phyloP scores from a whole-genome alignment of 139 green algal genomes.

The Auxenochlorella pyrenoidosa region DNA sequence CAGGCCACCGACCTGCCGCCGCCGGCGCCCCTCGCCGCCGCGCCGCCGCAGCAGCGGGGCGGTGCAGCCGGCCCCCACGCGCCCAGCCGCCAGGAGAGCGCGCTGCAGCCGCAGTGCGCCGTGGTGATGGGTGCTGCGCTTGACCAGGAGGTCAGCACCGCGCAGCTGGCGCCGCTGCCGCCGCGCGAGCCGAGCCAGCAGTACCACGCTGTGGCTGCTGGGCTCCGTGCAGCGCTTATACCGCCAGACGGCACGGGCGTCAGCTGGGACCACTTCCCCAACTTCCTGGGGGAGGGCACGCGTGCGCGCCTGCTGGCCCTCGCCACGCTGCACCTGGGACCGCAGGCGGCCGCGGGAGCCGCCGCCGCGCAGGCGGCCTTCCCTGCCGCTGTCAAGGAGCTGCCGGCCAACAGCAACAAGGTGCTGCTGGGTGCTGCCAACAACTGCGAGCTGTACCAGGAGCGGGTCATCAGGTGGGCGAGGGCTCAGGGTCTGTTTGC shows the following conservation, averaged over 20 bases:
- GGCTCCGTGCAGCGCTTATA: not conserved
- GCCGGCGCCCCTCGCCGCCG: not conserved
- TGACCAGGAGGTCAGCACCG: slow-evolving; percentile 8
- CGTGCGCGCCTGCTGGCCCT: slow-evolving; percentile 27
- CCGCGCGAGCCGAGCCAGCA: not conserved
- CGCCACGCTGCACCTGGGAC: slow-evolving; percentile 38
- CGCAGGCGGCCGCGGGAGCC: not conserved
- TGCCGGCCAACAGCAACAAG: slow-evolving; percentile 40
- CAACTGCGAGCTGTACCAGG: slow-evolving; percentile 50
- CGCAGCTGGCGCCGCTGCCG: not conserved
- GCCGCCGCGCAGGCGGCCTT: not conserved
- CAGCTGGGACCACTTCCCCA: slow-evolving; percentile 36
- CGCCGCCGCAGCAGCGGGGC: not conserved
- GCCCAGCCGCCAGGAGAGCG: slow-evolving; percentile 6
- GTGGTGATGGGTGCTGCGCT: slow-evolving; percentile 2
- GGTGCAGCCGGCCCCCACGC: not conserved
- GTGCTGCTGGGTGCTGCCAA: slow-evolving; percentile 41
- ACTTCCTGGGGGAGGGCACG: slow-evolving; percentile 41
- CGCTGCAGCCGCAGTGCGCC: slow-evolving; percentile 35
- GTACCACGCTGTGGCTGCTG: not conserved
- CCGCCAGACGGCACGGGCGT: not conserved
- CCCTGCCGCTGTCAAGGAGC: slow-evolving; percentile 21
- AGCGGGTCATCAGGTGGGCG: slow-evolving; percentile 38
- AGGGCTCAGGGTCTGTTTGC: not conserved
- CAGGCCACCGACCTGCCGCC: not conserved